A percentile compares a stretch with the other conserved stretches of the same genome.
phyloP scores from a whole-genome alignment of 2,329 filamentous ascomycete genomes.

The Didymella segeticola region DNA sequence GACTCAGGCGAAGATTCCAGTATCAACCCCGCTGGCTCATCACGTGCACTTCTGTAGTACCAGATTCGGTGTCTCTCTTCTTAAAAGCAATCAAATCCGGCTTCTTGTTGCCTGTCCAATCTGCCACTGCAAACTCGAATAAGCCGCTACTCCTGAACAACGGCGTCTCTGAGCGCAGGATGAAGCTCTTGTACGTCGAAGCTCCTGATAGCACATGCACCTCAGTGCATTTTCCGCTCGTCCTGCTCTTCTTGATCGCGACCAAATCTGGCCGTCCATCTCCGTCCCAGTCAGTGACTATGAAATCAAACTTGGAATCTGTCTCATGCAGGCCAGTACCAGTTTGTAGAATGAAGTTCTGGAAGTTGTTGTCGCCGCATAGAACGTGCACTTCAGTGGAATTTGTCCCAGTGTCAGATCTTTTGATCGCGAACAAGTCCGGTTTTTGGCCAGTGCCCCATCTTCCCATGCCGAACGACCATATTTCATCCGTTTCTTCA shows the following conservation, averaged over 20 bases:
- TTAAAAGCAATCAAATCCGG: constrained; percentile 1
- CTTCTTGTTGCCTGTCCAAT: constrained; percentile 1
- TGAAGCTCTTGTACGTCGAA: not conserved
- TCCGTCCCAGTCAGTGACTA: not conserved
- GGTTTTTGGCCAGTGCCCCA: not conserved
- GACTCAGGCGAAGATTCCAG: not conserved
- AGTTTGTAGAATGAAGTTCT: not conserved
- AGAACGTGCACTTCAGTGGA: constrained; percentile 1
- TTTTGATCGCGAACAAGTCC: not conserved
- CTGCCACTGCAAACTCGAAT: constrained; percentile 1
- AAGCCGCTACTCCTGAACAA: not conserved
- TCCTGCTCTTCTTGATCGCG: not conserved
- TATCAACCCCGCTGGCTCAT: not conserved
- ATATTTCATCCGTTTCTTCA: not conserved
- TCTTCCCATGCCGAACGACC: not conserved
- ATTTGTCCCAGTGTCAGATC: not conserved
- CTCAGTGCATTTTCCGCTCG: not conserved
- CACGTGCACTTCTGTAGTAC: not conserved
- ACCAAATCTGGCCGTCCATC: not conserved
- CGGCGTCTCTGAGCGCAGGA: not conserved
- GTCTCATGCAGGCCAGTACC: not conserved
- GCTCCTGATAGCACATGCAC: not conserved
- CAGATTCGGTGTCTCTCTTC: not conserved
- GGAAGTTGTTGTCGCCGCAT: not conserved
- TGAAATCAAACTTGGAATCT: not conserved